phyloP scores from a whole-genome alignment of 148 eudicot genomes.

The Rhododendron mucronatum region DNA sequence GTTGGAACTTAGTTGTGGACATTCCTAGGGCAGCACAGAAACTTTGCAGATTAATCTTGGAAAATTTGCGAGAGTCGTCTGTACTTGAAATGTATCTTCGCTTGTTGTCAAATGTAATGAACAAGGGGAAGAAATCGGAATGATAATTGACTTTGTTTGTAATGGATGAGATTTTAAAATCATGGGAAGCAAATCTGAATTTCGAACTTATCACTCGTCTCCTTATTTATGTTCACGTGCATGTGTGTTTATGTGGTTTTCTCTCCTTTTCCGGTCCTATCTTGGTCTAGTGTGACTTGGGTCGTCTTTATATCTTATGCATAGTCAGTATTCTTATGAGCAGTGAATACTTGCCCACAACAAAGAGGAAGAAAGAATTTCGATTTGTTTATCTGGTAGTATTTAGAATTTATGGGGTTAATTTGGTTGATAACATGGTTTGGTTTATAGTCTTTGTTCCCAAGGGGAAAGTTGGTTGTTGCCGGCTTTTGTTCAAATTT shows the following conservation, averaged over 20 bases:
- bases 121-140: neutral
- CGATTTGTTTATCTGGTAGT: neutral
- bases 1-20: neutral
- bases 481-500: neutral
- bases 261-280: neutral
- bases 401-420: neutral
- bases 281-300: neutral
- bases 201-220: neutral
- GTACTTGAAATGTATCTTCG: neutral
- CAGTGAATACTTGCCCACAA: neutral
- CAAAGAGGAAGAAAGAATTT: neutral
- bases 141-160: neutral
- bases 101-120: neutral
- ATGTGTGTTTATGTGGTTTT: neutral
- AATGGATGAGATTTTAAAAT: neutral
- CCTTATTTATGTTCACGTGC: neutral
- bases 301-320: neutral
- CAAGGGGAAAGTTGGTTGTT: neutral
- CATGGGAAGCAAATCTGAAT: neutral
- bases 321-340: no score
- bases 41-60: conserved; percentile 1
- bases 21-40: neutral
- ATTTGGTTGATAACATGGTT: neutral
- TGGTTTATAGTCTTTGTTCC: neutral
- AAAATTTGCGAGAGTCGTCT: neutral